Base-by-base conservation (phyloP, 139 green algal genomes). In the Chlamydomonas sp. region DNA sequence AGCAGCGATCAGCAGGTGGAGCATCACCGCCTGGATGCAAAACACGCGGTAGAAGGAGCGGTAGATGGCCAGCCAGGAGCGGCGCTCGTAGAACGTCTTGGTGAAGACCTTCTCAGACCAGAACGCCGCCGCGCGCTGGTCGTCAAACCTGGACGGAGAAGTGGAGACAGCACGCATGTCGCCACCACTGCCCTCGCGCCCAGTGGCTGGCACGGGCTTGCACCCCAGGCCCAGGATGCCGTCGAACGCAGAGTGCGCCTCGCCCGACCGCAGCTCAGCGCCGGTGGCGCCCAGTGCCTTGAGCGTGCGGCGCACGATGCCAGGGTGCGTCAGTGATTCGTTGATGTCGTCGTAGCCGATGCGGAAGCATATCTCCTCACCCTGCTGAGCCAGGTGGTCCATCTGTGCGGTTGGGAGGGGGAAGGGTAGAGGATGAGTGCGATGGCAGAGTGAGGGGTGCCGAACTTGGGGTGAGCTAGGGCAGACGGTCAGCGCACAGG, bases 291-390 rank as follows among this genome's bases (percentile, higher is more conserved):
- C 75, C 58, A 81, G 47, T 5, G 50, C 35, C 20, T 5, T 24
- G 8, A 81, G 64, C 33, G 65, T 64, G 24, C 28, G 2, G 6
- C 20, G 2, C 38, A 81, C 58, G 13, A 74, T 67, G 43, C 50
- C 47, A 8, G 47, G 38, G 6, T 63, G 57, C 54, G 66, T 68
- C 61, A 94, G 80, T 60, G 73, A 86, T 74, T 93, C 88, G 65
- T 93, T 93, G 28, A 87, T 66, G 69, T 93, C 88, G 64, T 90
- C 83, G 68, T 93, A 94, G 4, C 84, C 87, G 57, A 87, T 69
- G 35, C 88, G 70, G 5, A 58, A 60, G 5, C 71, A 66, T 30
- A 87, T 79, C 61, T 89, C 83, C 38, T 69, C 36, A 3, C 73
- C 79, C 54, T 67, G 26, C 28, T 24, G 8, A 13, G 34, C n/a